A percentile compares a stretch with the other conserved stretches of the same genome.
Conservation (phyloP, 495 filamentous ascomycete species). For the Neurospora tetrasperma region DNA sequence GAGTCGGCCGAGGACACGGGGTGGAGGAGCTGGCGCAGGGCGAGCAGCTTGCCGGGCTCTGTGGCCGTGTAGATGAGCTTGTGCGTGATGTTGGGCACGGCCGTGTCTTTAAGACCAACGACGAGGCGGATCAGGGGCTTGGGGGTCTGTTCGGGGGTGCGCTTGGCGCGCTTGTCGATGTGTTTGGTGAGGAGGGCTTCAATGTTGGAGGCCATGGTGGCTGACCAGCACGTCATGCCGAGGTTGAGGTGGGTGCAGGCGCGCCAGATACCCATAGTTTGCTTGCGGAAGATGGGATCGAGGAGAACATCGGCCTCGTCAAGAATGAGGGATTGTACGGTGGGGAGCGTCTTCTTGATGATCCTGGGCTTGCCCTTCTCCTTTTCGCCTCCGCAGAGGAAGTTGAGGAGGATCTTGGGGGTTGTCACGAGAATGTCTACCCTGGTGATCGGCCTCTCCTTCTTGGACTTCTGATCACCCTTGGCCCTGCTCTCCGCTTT, state of each 20-base stretch:
- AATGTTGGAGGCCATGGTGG: constrained; percentile 90
- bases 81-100: constrained; percentile 84
- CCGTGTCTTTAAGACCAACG: constrained; percentile 89
- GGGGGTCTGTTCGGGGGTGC: constrained; percentile 26
- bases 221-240: constrained; percentile 78
- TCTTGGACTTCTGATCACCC: constrained; percentile 6
- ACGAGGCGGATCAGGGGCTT: constrained; percentile 68
- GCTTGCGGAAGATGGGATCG: constrained; percentile 80
- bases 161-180: constrained; percentile 47
- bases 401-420: constrained; percentile 66
- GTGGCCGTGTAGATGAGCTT: constrained; percentile 83
- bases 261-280: constrained; percentile 80
- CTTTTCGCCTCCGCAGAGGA: constrained; percentile 41
- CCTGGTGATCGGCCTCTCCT: constrained; percentile 43
- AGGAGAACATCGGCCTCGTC: constrained; percentile 95
- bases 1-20: constrained; percentile 51
- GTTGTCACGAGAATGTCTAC: constrained; percentile 85
- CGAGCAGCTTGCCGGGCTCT: constrained; percentile 87
- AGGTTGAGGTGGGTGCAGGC: constrained; percentile 57
- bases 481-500: constrained; percentile 13
- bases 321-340: constrained; percentile 62
- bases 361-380: constrained; percentile 19
- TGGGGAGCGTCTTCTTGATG: constrained; percentile 41
- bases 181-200: constrained; percentile 56
- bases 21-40: constrained; percentile 83